Base-by-base conservation (phyloP, 2,329 filamentous ascomycete genomes). In the Aspergillus luchuensis region DNA sequence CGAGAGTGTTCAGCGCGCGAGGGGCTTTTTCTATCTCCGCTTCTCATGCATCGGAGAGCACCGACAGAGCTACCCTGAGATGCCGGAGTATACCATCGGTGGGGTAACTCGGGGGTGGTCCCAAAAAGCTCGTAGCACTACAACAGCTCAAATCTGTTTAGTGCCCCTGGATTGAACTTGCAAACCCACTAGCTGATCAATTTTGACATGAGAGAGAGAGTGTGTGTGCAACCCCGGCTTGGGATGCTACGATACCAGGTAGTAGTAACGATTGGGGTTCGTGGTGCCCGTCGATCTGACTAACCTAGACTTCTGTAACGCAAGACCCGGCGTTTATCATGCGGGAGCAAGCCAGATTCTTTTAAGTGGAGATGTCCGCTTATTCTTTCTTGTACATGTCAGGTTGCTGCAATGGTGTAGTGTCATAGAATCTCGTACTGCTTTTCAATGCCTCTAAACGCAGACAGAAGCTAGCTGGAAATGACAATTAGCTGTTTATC, bases 1-100 rank as follows among this genome's bases (percentile, higher is more conserved):
- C 28, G 39, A 49, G 47, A 7, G 25, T 25, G 25, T 33, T 19
- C 15, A 33, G 47, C 25, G 25, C 15, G 47, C 51, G 21, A 52
- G 58, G 21, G 56, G 57, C 17, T 25, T 59, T 66, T 68, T 66
- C 56, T 63, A 67, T 64, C 66, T 65, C 64, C 61, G 60, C 60
- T 58, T 58, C 57, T 56, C 39, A 56, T 66, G 65, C 67, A 67
- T 76, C 74, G 74, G 74, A 76, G 72, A 62, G 63, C 67, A 72
- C 74, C 74, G 74, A 74, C 58, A 68, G 59, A 33, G 28, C 59
- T 64, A 64, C 60, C 47, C 17, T 50, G 47, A n/a, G 25, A 58
- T 39, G 50, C 58, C 68, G 67, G 68, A 67, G 68, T 62, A 66
- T 63, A 63, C 62, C 65, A 65, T 63, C 49, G 58, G 64, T 65